Evolutionary conservation across 2,329 filamentous ascomycete genomes (phyloP).

Genomic region (Dactylellina cionopaga): DNA sequence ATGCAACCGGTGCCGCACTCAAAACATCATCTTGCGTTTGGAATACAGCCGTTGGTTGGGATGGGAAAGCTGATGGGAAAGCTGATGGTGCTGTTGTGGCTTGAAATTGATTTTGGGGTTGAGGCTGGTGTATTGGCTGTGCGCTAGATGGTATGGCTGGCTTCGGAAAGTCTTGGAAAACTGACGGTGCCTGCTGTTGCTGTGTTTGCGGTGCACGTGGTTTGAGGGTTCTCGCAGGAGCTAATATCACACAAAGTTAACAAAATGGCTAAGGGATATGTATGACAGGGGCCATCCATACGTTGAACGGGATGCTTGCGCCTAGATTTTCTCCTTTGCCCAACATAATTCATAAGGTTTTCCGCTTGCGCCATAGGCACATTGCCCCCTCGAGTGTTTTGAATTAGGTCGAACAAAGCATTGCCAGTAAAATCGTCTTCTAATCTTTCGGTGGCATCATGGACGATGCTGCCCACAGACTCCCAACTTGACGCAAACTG

Average conservation of each 20-base stretch:
- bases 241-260: slow-evolving; percentile 18
- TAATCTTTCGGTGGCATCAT: slow-evolving; percentile 3
- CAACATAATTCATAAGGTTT: slow-evolving; percentile 12
- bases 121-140: background rate
- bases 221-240: slow-evolving; percentile 7
- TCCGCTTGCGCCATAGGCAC: slow-evolving; percentile 21
- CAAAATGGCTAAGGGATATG: background rate
- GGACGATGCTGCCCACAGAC: slow-evolving; percentile 31
- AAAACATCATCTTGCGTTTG: slow-evolving; percentile 1
- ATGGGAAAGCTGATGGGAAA: slow-evolving; percentile 26
- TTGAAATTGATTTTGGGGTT: slow-evolving; percentile 15
- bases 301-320: slow-evolving; percentile 15
- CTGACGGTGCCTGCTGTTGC: slow-evolving; percentile 11
- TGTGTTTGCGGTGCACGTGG: background rate
- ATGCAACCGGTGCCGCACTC: slow-evolving; percentile 13
- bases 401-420: slow-evolving; percentile 40
- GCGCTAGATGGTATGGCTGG: background rate
- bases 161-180: slow-evolving; percentile 31
- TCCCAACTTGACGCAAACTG: slow-evolving; percentile 49
- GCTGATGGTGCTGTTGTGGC: background rate
- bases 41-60: background rate
- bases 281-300: background rate
- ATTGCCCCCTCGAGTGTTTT: slow-evolving; percentile 22
- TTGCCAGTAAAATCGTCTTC: slow-evolving; percentile 7
- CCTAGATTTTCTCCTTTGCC: slow-evolving; percentile 10